Evolutionary conservation across 495 filamentous ascomycete genomes (phyloP).

Genomic region (Gamarada debralockiae): DNA sequence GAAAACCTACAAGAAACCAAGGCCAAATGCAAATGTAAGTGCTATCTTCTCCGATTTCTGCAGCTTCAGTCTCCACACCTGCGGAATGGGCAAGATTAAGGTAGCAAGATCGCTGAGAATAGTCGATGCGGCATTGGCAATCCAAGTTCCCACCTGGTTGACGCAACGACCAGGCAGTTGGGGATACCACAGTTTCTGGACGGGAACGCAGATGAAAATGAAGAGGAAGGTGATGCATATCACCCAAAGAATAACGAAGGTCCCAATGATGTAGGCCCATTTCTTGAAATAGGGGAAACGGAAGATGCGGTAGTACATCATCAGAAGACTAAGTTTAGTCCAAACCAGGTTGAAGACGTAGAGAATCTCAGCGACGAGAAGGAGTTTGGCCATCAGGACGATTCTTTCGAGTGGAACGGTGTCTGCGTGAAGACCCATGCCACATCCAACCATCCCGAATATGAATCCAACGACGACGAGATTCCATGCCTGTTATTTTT

Average conservation of each 20-base stretch:
- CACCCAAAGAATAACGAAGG: conserved; percentile 34
- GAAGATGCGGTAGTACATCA: conserved; percentile 40
- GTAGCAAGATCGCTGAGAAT: conserved; percentile 39
- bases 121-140: conserved; percentile 35
- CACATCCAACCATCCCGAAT: conserved; percentile 29
- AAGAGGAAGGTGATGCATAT: conserved; percentile 36
- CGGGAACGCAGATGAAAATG: conserved; percentile 40
- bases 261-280: conserved; percentile 33
- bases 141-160: conserved; percentile 36
- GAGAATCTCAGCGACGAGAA: conserved; percentile 34
- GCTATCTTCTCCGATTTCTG: conserved; percentile 22
- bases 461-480: conserved; percentile 33
- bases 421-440: conserved; percentile 33
- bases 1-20: conserved; percentile 29
- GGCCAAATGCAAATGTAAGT: conserved; percentile 21
- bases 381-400: conserved; percentile 32
- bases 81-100: conserved; percentile 32
- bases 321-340: conserved; percentile 31
- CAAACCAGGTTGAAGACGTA: conserved; percentile 37
- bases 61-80: conserved; percentile 33
- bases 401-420: conserved; percentile 18
- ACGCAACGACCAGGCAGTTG: conserved; percentile 35
- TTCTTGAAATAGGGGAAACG: conserved; percentile 30
- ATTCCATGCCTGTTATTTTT: conserved; percentile 29
- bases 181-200: conserved; percentile 35